Evolutionary conservation across 2,329 filamentous ascomycete genomes (phyloP), one percentile per base, ranked within the genome.

Genomic region (Trichoderma arundinaceum): DNA sequence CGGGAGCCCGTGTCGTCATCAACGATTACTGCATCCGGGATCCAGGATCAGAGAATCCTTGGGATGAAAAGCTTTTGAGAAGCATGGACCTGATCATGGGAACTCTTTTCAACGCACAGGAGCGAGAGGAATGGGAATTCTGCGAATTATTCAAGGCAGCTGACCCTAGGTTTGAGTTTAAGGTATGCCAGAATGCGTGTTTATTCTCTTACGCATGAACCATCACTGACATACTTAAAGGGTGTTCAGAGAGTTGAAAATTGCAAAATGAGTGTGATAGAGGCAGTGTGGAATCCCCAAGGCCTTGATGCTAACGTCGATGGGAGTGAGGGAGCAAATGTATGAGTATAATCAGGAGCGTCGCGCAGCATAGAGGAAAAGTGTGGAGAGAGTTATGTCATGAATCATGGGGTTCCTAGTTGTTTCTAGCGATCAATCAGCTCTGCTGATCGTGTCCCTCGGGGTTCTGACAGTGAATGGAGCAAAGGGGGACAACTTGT

Each of bases 11-110:
- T 54, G 72, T 88, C 51, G 63, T 79, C 58, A 80, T 81, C 62
- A 81, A 81, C 64, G 78, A 81, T 65, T 77, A 82, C 68, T 83
- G 81, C 68, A 72, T 83, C 1, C 73, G 76, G 0, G 76, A 79
- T 33, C 73, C 76, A 0, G 78, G 78, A 0, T 69, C 68, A 2
- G 79, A 83, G 68, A 76, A 74, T 22, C 70, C 77, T 1, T 81
- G 79, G 78, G 81, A 84, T 66, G 81, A 83, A 69, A 81, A 77
- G 67, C 72, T 83, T 46, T 80, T 83, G 65, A 73, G 80, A 12
- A 77, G 78, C 39, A 84, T 85, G 81, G 83, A 85, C 68, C 71
- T 85, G 68, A 74, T 83, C 2, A 85, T 86, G 83, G 70, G 85
- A 71, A 78, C 78, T 9, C 67, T 84, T 39, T 74, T 84, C 43